These are phyloP conservation scores for Cordyceps pruinosa DNA, from an alignment of 2,329 filamentous ascomycete species.

Conservation along the genomic window DNA sequence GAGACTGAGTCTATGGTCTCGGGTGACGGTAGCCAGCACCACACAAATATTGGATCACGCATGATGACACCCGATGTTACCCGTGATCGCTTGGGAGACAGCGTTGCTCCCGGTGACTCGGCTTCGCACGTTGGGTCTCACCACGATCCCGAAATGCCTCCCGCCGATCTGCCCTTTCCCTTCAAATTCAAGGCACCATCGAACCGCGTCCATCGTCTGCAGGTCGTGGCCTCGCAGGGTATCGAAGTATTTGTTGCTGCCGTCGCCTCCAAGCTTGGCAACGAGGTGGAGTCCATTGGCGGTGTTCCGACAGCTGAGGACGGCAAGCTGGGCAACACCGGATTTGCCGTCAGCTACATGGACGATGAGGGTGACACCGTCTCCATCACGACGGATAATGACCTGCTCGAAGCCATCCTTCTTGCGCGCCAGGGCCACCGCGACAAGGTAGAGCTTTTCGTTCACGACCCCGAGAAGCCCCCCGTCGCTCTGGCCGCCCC, in stretches of 20 bases:
- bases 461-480: conserved; percentile 88
- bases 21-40: conserved; percentile 73
- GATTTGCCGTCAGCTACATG: conserved; percentile 90
- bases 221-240: conserved; percentile 73
- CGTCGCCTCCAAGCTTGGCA: conserved; percentile 77
- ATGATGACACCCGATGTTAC: conserved; percentile 74
- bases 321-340: conserved; percentile 66
- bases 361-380: conserved; percentile 97
- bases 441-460: conserved; percentile 96
- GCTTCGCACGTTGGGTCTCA: conserved; percentile 85
- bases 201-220: conserved; percentile 86
- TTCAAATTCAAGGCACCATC: conserved; percentile 99
- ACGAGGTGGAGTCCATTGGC: conserved; percentile 76
- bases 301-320: conserved; percentile 73
- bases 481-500: conserved; percentile 59
- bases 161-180: conserved; percentile 74
- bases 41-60: conserved; percentile 58
- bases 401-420: conserved; percentile 82
- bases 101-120: conserved; percentile 86
- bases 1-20: conserved; percentile 96
- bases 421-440: conserved; percentile 69
- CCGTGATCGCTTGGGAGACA: conserved; percentile 68
- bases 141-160: conserved; percentile 46
- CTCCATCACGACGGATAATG: conserved; percentile 91
- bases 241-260: conserved; percentile 70